phyloP scores from a whole-genome alignment of 805 yeast genomes.

The Kockiozyma suomiensis region DNA sequence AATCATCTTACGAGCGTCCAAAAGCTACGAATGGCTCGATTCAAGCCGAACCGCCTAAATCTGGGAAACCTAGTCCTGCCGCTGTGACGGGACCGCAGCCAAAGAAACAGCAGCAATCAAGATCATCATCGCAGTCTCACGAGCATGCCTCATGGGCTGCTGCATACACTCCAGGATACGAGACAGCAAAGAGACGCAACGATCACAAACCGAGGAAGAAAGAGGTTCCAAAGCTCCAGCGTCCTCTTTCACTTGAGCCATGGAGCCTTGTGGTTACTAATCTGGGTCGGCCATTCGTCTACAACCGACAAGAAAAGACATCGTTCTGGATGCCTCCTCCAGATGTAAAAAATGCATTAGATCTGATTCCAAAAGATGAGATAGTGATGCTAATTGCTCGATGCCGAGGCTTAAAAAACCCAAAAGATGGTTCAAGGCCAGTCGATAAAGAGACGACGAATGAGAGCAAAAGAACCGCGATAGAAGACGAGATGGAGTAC shows the following conservation, averaged over 20 bases:
- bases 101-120: neutral
- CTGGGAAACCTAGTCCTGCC: neutral
- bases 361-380: constrained; percentile 40
- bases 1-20: constrained; percentile 48
- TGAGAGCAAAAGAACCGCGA: neutral
- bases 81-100: neutral
- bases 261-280: constrained; percentile 51
- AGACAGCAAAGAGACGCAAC: neutral
- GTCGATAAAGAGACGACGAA: neutral
- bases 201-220: constrained; percentile 15
- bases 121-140: neutral
- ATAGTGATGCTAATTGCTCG: constrained; percentile 45
- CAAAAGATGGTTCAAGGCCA: constrained; percentile 4
- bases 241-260: constrained; percentile 33
- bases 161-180: constrained; percentile 7
- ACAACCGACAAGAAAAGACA: constrained; percentile 39
- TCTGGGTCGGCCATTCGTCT: constrained; percentile 50
- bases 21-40: neutral
- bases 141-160: constrained; percentile 10
- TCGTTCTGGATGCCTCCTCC: constrained; percentile 47
- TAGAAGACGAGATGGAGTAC: constrained; percentile 1
- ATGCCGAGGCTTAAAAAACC: constrained; percentile 44
- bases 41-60: neutral
- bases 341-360: constrained; percentile 38
- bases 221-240: constrained; percentile 19